Evolutionary conservation across 2,329 filamentous ascomycete genomes (phyloP), one percentile per base, ranked within the genome.

Genomic region (Aspergillus aculeatus): DNA sequence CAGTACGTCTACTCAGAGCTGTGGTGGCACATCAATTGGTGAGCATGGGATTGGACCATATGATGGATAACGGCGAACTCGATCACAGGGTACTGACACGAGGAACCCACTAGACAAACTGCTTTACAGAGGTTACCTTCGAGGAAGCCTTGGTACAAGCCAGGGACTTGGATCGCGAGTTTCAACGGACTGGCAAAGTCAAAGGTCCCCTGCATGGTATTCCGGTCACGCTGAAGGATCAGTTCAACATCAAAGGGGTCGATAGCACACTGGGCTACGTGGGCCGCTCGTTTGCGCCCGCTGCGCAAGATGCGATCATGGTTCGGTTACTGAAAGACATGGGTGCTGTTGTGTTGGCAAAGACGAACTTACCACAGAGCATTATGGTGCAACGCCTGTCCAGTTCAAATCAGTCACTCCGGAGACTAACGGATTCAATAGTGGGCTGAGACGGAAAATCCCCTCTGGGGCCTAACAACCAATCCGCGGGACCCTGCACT

Each of bases 191-290:
- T 0, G 77, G 77, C 4, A 76, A 77, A 64, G 64, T 78, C 14
- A 77, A 83, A 65, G 82, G 83, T 3, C 76, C 81, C 21, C 64
- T 83, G 11, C 84, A 84, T 68, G 84, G 83, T 0, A 69, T 86
- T 2, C 83, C 83, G 0, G 77, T 86, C 57, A 81, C 78, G 5
- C 65, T 86, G 12, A 88, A 88, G 68, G 86, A 88, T 54, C 84
- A 85, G 14, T 88, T 88, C 71, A 82, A 87, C 24, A 75, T 89
- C 47, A 81, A 81, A 59, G 85, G 83, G 1, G 69, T 80, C 3
- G 83, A 87, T 56, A 81, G 81, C 0, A 86, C 86, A 0, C 72
- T 88, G 3, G 86, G 86, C 6, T 87, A 87, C 63, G 81, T 85
- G 1, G 77, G 76, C 9, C 75, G 77, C 50, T 77, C 82, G 0